Evolutionary conservation across 1,139 yeast species (phyloP).

Genomic region (Candida tetrigidarum): DNA sequence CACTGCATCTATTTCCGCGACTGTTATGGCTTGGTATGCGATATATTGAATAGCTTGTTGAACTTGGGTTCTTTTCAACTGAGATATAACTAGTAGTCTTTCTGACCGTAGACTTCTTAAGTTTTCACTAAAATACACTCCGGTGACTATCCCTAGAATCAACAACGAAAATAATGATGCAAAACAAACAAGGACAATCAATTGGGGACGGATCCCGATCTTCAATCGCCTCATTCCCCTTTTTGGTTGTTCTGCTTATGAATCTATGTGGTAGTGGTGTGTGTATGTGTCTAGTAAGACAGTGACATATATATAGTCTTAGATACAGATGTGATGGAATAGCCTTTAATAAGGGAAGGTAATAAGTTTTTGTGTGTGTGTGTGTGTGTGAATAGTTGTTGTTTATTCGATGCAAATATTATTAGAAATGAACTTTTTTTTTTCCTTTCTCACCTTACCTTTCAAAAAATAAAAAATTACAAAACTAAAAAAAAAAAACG

Average conservation of each 20-base stretch:
- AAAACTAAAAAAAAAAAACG: no score
- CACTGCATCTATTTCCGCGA: conserved; percentile 65
- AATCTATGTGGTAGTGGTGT: not conserved
- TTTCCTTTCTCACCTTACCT: not conserved
- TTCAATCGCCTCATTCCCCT: conserved; percentile 41
- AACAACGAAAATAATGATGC: conserved; percentile 78
- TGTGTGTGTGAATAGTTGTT: not conserved
- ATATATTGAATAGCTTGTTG: conserved; percentile 65
- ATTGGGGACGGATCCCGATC: conserved; percentile 67
- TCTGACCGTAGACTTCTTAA: conserved; percentile 69
- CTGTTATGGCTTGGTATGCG: conserved; percentile 72
- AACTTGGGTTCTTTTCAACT: conserved; percentile 79
- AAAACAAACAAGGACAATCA: conserved; percentile 76
- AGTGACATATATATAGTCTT: not conserved
- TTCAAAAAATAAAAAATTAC: not conserved
- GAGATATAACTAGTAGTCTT: conserved; percentile 75
- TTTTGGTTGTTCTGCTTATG: not conserved
- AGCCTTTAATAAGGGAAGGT: no score
- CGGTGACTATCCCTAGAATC: conserved; percentile 78
- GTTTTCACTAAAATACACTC: conserved; percentile 73
- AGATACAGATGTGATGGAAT: not conserved
- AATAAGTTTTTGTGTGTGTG: not conserved
- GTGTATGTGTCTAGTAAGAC: not conserved
- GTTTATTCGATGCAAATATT: not conserved
- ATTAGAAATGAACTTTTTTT: not conserved